Evolutionary conservation across 176 grass and related monocot species (phyloP).

Genomic region (Oryza australiensis): DNA sequence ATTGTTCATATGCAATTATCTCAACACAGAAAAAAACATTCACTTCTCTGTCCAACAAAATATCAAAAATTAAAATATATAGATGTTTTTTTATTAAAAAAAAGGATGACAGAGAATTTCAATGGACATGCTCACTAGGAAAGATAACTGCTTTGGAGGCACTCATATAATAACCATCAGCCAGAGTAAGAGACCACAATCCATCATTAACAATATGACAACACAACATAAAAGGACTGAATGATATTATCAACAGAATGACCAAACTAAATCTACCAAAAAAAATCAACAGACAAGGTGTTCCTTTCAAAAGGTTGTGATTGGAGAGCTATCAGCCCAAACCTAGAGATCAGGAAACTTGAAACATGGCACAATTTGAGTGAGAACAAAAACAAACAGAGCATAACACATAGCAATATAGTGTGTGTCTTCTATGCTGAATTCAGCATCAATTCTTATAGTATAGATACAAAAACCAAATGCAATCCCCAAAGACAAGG

Average conservation of each 20-base stretch:
- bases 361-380: not conserved
- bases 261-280: not conserved
- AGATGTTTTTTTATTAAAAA: not conserved
- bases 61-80: not conserved
- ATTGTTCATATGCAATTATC: not conserved
- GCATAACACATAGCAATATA: not conserved
- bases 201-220: not conserved
- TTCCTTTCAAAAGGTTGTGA: too few species aligned
- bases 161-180: not conserved
- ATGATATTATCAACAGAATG: not conserved
- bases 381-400: constrained; percentile 10
- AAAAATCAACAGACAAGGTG: not conserved
- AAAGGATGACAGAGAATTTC: not conserved
- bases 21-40: not conserved
- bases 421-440: not conserved
- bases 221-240: not conserved
- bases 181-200: not conserved
- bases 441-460: not conserved
- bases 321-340: not conserved
- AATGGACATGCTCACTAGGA: not conserved
- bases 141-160: not conserved
- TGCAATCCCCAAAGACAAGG: not conserved
- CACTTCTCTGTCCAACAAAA: not conserved
- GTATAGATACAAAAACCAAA: too few species aligned
- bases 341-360: not conserved